phyloP scores from a whole-genome alignment of 78 protist species.

The Emiliania huxleyi region DNA sequence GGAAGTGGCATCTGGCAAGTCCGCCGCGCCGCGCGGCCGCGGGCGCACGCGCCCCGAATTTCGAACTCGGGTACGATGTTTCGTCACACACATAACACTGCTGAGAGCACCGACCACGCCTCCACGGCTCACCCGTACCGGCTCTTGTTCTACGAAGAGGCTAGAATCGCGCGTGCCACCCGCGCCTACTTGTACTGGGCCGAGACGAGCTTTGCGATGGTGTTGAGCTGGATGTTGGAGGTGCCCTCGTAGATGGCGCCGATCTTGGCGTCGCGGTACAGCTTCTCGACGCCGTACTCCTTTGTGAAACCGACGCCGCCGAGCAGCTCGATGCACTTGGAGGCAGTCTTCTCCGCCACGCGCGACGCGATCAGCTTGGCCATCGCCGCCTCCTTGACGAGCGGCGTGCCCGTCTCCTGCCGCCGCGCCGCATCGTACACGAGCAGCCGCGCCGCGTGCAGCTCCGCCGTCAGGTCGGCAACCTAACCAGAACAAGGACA shows the following conservation, averaged over 20 bases:
- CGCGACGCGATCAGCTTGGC: conserved; percentile 81
- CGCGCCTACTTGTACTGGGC: neutral
- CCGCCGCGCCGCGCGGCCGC: too few relatives aligned
- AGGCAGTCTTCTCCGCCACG: conserved; percentile 67
- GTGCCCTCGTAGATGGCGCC: conserved; percentile 84
- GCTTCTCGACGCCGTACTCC: conserved; percentile 87
- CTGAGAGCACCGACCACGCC: too few relatives aligned
- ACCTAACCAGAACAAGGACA: too few relatives aligned
- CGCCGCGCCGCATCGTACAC: conserved; percentile 86
- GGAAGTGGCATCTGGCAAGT: too few relatives aligned
- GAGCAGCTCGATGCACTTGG: conserved; percentile 72
- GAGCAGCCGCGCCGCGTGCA: conserved; percentile 70
- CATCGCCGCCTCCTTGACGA: conserved; percentile 88
- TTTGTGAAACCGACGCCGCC: conserved; percentile 95
- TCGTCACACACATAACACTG: too few relatives aligned
- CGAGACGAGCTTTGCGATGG: conserved; percentile 64
- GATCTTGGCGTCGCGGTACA: conserved; percentile 78
- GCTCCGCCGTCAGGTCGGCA: neutral
- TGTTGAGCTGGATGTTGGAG: conserved; percentile 68
- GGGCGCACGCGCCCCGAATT: too few relatives aligned
- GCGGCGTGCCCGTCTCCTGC: conserved; percentile 76
- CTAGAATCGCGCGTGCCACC: conserved; percentile 66
- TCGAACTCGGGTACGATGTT: too few relatives aligned
- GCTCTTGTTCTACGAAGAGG: too few relatives aligned
- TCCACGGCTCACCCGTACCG: too few relatives aligned